Base-by-base conservation (phyloP, 805 yeast genomes). In the Phaffomyces thermotolerans region DNA sequence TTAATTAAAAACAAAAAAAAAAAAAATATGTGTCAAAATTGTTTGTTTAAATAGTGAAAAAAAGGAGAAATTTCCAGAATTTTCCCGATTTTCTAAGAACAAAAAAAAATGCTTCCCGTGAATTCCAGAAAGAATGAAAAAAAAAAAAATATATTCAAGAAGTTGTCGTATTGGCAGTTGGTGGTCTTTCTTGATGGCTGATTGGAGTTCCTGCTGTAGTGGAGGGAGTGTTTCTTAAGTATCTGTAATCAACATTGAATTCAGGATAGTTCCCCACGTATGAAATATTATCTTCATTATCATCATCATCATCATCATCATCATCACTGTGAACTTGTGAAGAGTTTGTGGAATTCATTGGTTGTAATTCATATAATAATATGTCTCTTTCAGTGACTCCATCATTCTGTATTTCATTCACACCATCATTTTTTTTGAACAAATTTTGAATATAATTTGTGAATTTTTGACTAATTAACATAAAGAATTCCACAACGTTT, bases 241-340 rank as follows among this genome's bases (percentile, higher is more conserved):
- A 57, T 29, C 59, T 36, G 35, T 54, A 58, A 30, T 57, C 59
- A 15, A 57, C 49, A 18, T 57, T 53, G 37, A 55, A 57, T 24
- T 53, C 50, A 4, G 59, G 61, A 39, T 55, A 52, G 13, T 50
- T 53, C 6, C 53, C 58, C 9, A 54, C 51, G 3, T 53, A 39
- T 15, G 59, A 52, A 10, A 53, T 24, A 18, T 40, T 36, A 10
- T 43, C 43, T 17, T 34, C 40, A 6, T 25, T 8, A 4, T 25
- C 27, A 25, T 25, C 8, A 25, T 25, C 27, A 6, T 25, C 8
- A 25, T 25, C 27, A 6, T 25, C 27, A 25, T 25, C 27, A 25
- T 27, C 29, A 9, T 27, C 29, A 27, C 29, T 37, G 30, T 34
- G 43, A 34, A 9, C 32, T 36, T 24, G 15, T 34, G 35, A 32